Evolutionary conservation across 2,329 filamentous ascomycete species (phyloP).

Genomic region (Hymenoscyphus albidus): DNA sequence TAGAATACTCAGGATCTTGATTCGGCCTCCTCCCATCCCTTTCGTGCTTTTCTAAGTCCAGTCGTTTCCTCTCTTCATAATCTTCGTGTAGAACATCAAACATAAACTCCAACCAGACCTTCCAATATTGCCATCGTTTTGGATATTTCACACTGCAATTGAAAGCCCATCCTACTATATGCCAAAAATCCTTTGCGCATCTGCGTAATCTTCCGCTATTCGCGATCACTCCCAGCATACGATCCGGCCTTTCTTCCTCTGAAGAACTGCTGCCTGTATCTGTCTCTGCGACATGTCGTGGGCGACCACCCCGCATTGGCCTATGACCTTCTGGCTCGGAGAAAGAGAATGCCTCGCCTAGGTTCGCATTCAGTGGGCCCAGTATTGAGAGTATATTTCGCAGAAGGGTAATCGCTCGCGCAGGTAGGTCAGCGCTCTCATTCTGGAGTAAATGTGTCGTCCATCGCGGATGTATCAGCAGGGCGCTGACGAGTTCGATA

Average conservation of each 20-base stretch:
- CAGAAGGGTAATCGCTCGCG: constrained; percentile 66
- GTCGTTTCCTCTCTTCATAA: constrained; percentile 53
- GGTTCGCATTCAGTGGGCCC: constrained; percentile 65
- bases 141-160: constrained; percentile 76
- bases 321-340: constrained; percentile 29
- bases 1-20: constrained; percentile 28
- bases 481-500: constrained; percentile 71
- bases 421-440: constrained; percentile 60
- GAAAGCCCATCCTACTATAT: constrained; percentile 84
- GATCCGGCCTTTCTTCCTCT: constrained; percentile 45
- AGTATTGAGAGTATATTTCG: constrained; percentile 60
- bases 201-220: constrained; percentile 66
- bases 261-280: constrained; percentile 38
- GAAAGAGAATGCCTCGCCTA: constrained; percentile 72
- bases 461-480: constrained; percentile 75
- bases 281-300: constrained; percentile 33
- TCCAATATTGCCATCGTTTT: constrained; percentile 78
- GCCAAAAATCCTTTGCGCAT: constrained; percentile 84
- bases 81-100: constrained; percentile 73
- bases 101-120: constrained; percentile 74
- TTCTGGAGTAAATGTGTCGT: constrained; percentile 67
- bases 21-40: constrained; percentile 33
- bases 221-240: constrained; percentile 57
- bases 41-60: constrained; percentile 40
- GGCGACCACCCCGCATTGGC: constrained; percentile 29